These are phyloP conservation scores for Clathrospora elynae DNA, from an alignment of 2,329 filamentous ascomycete species.

Conservation along the genomic window DNA sequence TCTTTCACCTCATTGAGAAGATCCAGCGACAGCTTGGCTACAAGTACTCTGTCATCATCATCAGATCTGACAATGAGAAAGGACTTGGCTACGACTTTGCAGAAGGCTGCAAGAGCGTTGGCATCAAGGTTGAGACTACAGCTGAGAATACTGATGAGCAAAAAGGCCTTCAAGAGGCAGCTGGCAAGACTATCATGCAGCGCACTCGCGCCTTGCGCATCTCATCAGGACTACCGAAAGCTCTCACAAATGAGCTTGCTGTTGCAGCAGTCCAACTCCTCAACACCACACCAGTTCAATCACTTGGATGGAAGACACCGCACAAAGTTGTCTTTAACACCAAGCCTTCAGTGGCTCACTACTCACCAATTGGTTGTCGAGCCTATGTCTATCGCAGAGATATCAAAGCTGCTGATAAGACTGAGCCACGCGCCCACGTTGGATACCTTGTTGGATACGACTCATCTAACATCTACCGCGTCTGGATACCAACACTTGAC, in stretches of 20 bases:
- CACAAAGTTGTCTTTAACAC: slow-evolving; percentile 10
- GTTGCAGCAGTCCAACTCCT: slow-evolving; percentile 11
- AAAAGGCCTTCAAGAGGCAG: not conserved
- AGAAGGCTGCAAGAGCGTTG: not conserved
- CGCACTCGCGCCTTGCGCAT: slow-evolving; percentile 1
- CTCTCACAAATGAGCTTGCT: slow-evolving; percentile 6
- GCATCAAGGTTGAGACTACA: not conserved
- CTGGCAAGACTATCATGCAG: slow-evolving; percentile 1
- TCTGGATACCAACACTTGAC: too few relatives aligned
- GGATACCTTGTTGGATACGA: too few relatives aligned
- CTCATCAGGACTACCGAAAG: slow-evolving; percentile 6
- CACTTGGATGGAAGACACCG: slow-evolving; percentile 11
- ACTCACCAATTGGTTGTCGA: slow-evolving; percentile 8
- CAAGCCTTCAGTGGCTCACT: not conserved
- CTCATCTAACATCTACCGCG: too few relatives aligned
- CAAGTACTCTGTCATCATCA: not conserved
- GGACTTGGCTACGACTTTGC: not conserved
- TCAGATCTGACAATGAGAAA: not conserved
- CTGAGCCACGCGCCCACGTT: too few relatives aligned
- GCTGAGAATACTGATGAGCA: not conserved
- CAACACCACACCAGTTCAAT: slow-evolving; percentile 12
- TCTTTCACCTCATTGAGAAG: slow-evolving; percentile 1
- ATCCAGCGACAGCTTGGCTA: slow-evolving; percentile 2
- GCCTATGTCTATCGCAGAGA: slow-evolving; percentile 7
- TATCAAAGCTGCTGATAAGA: slow-evolving; percentile 1